phyloP scores from a whole-genome alignment of 1,284 basidiomycete genomes.

The Retiboletus flavoniger region DNA sequence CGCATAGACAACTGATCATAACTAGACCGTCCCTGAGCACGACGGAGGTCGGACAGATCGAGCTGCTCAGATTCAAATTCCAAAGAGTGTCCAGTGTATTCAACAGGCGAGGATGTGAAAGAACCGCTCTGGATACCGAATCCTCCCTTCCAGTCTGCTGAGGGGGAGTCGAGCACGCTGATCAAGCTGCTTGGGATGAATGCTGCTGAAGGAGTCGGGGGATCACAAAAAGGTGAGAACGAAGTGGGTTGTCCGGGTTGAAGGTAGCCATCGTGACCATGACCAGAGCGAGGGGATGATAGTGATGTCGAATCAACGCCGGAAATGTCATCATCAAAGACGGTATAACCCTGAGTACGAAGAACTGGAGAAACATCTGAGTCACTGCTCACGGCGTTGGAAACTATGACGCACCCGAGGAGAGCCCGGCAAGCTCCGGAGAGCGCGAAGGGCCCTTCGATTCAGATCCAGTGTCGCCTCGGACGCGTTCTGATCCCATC shows the following conservation, averaged over 20 bases:
- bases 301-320: conserved; percentile 25
- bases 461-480: conserved; percentile 8
- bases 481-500: conserved; percentile 12
- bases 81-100: conserved; percentile 26
- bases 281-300: conserved; percentile 14
- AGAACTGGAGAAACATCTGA: conserved; percentile 26
- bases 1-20: conserved; percentile 37
- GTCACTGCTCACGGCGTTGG: conserved; percentile 17
- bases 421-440: conserved; percentile 38
- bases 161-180: conserved; percentile 50
- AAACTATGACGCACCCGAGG: conserved; percentile 41
- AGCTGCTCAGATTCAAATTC: conserved; percentile 32
- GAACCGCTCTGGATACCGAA: conserved; percentile 24
- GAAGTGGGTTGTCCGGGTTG: conserved; percentile 32
- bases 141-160: conserved; percentile 29
- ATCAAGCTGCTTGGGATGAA: conserved; percentile 60
- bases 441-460: conserved; percentile 23
- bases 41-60: conserved; percentile 46
- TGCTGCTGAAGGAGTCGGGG: conserved; percentile 44
- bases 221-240: conserved; percentile 55
- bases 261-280: conserved; percentile 17
- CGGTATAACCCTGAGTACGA: conserved; percentile 40
- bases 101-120: conserved; percentile 39
- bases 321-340: conserved; percentile 44
- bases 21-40: conserved; percentile 33